phyloP scores from a whole-genome alignment of 75 land plant genomes.

The Pinus albicaulis region DNA sequence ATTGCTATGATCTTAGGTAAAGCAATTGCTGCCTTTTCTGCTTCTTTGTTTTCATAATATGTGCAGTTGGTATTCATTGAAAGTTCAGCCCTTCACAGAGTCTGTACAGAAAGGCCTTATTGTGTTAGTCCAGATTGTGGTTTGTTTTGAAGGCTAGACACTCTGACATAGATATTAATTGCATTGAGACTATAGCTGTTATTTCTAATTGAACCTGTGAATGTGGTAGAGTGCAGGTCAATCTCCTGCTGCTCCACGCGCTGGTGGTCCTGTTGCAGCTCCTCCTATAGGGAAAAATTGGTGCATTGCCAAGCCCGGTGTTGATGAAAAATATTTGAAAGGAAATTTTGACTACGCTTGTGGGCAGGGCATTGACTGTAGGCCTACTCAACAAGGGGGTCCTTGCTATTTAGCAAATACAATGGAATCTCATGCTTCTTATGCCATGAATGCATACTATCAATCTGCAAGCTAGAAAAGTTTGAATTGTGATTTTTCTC shows the following conservation, averaged over 20 bases:
- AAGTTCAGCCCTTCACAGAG: background rate
- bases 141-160: background rate
- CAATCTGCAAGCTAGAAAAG: conserved; percentile 51
- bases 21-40: conserved; percentile 16
- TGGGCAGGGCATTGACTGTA: conserved; percentile 57
- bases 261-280: conserved; percentile 4
- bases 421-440: conserved; percentile 65
- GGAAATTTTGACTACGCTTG: conserved; percentile 73
- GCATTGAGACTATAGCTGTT: background rate
- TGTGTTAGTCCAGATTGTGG: background rate
- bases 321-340: conserved; percentile 47
- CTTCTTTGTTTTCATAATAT: background rate
- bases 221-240: background rate
- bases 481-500: conserved; percentile 73
- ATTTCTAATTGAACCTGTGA: background rate
- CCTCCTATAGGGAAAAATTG: conserved; percentile 20
- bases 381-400: conserved; percentile 57
- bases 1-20: conserved; percentile 25
- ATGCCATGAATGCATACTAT: conserved; percentile 67
- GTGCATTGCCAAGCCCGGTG: conserved; percentile 57
- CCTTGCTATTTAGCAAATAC: conserved; percentile 67
- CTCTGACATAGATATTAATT: background rate
- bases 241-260: background rate
- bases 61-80: conserved; percentile 9
- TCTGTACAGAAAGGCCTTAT: background rate